Conservation (phyloP, 2,329 filamentous ascomycete genomes). For the Neofusicoccum laricinum region DNA sequence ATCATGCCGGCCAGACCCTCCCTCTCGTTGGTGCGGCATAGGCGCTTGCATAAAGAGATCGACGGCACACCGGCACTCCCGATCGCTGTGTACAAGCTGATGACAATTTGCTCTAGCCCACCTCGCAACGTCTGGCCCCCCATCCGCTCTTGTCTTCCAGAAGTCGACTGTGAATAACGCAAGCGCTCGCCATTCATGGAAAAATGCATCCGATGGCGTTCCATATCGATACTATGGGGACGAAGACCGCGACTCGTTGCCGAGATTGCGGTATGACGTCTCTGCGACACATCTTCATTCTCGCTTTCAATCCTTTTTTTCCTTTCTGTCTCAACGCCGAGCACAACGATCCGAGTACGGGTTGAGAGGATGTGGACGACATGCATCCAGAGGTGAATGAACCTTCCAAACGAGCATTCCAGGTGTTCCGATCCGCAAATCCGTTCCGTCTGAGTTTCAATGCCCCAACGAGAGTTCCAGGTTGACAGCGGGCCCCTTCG, state of each 20-base stretch:
- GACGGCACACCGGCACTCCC: slow-evolving; percentile 6
- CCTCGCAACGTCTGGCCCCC: slow-evolving; percentile 1
- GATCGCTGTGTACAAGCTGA: slow-evolving; percentile 5
- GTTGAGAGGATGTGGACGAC: not conserved
- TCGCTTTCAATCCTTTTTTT: not conserved
- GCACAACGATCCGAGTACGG: not conserved
- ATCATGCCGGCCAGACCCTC: slow-evolving; percentile 10
- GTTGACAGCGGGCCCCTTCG: not conserved
- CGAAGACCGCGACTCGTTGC: slow-evolving; percentile 2
- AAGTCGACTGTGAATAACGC: not conserved
- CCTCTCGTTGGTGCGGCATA: slow-evolving; percentile 2
- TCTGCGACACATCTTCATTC: slow-evolving; percentile 9
- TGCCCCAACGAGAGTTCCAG: not conserved
- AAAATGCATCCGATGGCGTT: not conserved
- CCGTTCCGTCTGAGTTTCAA: not conserved
- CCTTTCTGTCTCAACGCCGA: not conserved
- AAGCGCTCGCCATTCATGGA: slow-evolving; percentile 6
- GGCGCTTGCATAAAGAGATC: slow-evolving; percentile 16
- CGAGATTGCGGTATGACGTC: slow-evolving; percentile 15
- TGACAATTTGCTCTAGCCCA: slow-evolving; percentile 16
- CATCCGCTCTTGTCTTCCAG: not conserved
- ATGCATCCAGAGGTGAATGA: not conserved
- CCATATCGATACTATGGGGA: not conserved
- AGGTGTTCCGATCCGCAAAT: not conserved
- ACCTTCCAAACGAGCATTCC: not conserved